A percentile compares a stretch with the other conserved stretches of the same genome.
These are phyloP conservation scores for Pelargonium myrrhifolium DNA, from an alignment of 441 rosid genomes.

Conservation along the genomic window DNA sequence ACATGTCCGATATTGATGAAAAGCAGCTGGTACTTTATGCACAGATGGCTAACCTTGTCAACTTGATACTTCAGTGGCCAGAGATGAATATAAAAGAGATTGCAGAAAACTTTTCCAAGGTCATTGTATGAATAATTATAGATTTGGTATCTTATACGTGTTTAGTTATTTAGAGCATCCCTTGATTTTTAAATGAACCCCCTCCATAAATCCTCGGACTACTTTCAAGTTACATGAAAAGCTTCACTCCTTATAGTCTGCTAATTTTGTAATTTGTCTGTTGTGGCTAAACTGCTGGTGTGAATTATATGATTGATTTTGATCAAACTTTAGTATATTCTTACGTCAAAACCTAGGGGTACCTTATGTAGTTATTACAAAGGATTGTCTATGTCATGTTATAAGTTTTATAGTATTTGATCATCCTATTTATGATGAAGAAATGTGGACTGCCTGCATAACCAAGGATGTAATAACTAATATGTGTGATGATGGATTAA, in stretches of 20 bases:
- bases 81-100: constrained; percentile 58
- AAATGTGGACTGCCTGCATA: neutral
- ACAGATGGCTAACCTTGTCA: constrained; percentile 90
- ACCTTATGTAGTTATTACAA: constrained; percentile 5
- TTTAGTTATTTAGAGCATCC: neutral
- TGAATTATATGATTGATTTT: neutral
- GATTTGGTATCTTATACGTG: constrained; percentile 6
- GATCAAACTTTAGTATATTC: neutral
- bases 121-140: constrained; percentile 17
- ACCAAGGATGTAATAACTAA: neutral
- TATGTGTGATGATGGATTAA: neutral
- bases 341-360: constrained; percentile 11
- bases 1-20: constrained; percentile 69
- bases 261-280: neutral
- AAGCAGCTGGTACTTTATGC: constrained; percentile 82
- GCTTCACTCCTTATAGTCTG: neutral
- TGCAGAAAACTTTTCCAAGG: constrained; percentile 84
- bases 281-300: neutral
- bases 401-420: neutral
- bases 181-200: neutral
- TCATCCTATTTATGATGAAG: neutral
- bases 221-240: neutral
- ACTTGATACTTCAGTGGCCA: constrained; percentile 65
- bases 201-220: neutral
- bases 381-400: constrained; percentile 13